Evolutionary conservation across 139 green algal species (phyloP).

Genomic region (Ettlia oleoabundans): DNA sequence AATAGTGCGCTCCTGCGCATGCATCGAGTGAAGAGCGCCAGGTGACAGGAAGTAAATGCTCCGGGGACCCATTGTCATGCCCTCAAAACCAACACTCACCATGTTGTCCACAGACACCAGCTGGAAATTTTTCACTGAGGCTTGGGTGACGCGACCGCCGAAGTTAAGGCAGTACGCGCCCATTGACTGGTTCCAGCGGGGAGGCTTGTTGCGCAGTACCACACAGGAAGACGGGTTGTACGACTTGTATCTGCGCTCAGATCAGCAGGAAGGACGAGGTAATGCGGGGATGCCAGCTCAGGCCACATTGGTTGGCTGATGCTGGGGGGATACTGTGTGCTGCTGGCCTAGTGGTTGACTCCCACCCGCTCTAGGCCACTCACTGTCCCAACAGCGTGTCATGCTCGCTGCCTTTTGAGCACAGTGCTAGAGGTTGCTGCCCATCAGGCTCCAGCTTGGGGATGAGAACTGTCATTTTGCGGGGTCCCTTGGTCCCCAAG

Average conservation of each 20-base stretch:
- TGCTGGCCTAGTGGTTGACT: too few relatives aligned
- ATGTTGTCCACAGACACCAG: conserved; percentile 60
- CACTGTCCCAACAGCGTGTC: conserved; percentile 33
- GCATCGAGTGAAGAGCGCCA: not conserved
- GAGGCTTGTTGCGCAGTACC: conserved; percentile 90
- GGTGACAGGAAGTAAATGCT: too few relatives aligned
- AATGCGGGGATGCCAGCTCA: not conserved
- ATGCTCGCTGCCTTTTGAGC: not conserved
- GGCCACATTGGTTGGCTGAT: too few relatives aligned
- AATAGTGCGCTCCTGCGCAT: conserved; percentile 69
- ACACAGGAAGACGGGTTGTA: conserved; percentile 26
- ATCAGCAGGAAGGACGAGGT: not conserved
- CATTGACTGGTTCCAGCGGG: conserved; percentile 92
- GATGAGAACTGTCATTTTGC: conserved; percentile 62
- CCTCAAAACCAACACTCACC: conserved; percentile 25
- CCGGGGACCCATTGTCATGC: not conserved
- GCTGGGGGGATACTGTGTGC: too few relatives aligned
- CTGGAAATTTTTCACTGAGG: conserved; percentile 99
- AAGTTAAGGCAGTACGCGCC: conserved; percentile 98
- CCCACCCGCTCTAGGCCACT: too few relatives aligned
- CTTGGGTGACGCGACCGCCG: conserved; percentile 93
- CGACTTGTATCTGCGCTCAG: conserved; percentile 45
- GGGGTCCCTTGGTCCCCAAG: conserved; percentile 90
- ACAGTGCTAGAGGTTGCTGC: not conserved
- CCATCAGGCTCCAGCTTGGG: conserved; percentile 24